phyloP scores from a whole-genome alignment of 108 stramenopile genomes.

The Fragilaria crotonensis region DNA sequence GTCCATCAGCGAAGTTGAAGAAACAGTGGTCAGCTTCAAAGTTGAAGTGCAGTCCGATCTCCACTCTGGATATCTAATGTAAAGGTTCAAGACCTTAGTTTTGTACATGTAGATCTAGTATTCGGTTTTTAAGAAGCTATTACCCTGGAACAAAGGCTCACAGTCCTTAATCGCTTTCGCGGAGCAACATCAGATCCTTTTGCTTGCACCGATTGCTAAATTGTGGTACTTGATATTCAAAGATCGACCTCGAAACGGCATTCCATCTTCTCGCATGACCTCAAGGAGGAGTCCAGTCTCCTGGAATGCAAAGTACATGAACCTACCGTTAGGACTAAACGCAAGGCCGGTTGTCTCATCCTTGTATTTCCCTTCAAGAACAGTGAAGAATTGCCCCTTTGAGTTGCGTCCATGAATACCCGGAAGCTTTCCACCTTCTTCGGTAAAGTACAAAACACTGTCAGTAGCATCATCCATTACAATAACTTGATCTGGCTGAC shows the following conservation, averaged over 20 bases:
- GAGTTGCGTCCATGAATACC: slow-evolving; percentile 15
- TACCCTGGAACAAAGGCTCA: too few species aligned
- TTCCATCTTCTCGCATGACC: slow-evolving; percentile 33
- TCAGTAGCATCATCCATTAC: background rate
- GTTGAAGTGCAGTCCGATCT: too few species aligned
- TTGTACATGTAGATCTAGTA: too few species aligned
- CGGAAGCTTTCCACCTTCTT: slow-evolving; percentile 9
- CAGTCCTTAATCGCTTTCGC: too few species aligned
- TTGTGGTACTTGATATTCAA: slow-evolving; percentile 25
- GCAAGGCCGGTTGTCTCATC: slow-evolving; percentile 67
- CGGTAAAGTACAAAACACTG: slow-evolving; percentile 16
- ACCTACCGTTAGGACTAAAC: slow-evolving; percentile 50
- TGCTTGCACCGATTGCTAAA: background rate
- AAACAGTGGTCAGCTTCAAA: too few species aligned
- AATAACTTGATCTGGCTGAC: slow-evolving; percentile 15
- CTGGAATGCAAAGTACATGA: slow-evolving; percentile 46
- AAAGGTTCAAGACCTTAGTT: too few species aligned
- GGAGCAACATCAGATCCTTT: background rate
- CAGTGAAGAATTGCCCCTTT: slow-evolving; percentile 9
- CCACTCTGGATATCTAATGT: too few species aligned
- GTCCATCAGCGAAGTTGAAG: too few species aligned
- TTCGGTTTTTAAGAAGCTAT: too few species aligned
- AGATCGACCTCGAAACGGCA: slow-evolving; percentile 19
- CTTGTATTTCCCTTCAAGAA: slow-evolving; percentile 10
- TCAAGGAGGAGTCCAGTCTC: slow-evolving; percentile 28